Conservation (phyloP, 1,139 yeast species). For the Candida tetrigidarum region DNA sequence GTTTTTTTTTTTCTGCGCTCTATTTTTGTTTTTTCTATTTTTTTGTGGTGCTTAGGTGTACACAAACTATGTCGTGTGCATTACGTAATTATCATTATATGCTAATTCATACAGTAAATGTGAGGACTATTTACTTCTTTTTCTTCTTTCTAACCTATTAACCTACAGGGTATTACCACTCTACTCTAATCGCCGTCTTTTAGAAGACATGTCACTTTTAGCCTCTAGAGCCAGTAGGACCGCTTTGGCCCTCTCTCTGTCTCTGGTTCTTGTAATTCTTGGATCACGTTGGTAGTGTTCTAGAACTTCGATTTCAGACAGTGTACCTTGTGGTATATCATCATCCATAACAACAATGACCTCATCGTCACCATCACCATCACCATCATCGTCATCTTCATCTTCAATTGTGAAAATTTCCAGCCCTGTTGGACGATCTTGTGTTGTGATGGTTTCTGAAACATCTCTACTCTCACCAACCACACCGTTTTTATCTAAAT, state of each 20-base stretch:
- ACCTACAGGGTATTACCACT: neutral
- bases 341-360: neutral
- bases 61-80: neutral
- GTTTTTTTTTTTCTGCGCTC: neutral
- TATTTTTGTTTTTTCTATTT: neutral
- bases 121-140: too few species aligned
- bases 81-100: neutral
- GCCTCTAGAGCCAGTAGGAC: neutral
- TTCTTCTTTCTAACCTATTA: neutral
- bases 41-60: too few species aligned
- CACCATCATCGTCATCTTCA: neutral
- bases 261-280: neutral
- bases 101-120: too few species aligned
- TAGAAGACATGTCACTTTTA: neutral
- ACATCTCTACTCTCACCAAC: too few species aligned
- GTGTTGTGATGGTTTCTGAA: too few species aligned
- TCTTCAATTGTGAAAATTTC: neutral
- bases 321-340: too few species aligned
- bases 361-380: neutral
- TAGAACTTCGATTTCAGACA: too few species aligned
- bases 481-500: neutral
- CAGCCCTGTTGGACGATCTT: too few species aligned
- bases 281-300: too few species aligned
- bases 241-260: neutral
- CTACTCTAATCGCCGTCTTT: conserved; percentile 2